phyloP scores from a whole-genome alignment of 2,329 filamentous ascomycete species.

The Penicillium sp. region DNA sequence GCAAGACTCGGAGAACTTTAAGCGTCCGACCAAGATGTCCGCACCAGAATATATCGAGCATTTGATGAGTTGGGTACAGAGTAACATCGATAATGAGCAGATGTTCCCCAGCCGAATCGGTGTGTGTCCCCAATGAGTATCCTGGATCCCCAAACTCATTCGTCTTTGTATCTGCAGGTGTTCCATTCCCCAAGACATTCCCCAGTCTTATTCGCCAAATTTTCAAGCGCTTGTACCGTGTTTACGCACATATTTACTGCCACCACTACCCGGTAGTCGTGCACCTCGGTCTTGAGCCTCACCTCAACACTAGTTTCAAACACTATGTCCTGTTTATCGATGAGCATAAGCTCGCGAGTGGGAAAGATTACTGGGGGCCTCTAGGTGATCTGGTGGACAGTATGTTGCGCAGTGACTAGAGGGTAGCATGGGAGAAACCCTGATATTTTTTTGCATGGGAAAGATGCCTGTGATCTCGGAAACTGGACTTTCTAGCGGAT shows the following conservation, averaged over 20 bases:
- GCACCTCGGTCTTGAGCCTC: conserved; percentile 90
- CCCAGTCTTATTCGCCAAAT: conserved; percentile 85
- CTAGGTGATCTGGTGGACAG: conserved; percentile 94
- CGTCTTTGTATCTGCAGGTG: conserved; percentile 53
- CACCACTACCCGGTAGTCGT: conserved; percentile 98
- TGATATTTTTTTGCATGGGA: conserved; percentile 4
- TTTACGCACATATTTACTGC: conserved; percentile 99
- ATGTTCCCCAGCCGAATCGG: conserved; percentile 93
- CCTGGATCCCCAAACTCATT: neutral
- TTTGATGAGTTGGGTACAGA: conserved; percentile 94
- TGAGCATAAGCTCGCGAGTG: conserved; percentile 87
- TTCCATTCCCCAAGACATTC: conserved; percentile 93
- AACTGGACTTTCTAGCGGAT: conserved; percentile 1
- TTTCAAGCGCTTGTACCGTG: conserved; percentile 97
- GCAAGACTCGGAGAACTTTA: conserved; percentile 93
- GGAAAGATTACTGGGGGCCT: conserved; percentile 96
- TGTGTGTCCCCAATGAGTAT: conserved; percentile 35
- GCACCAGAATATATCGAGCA: conserved; percentile 97
- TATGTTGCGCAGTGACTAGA: conserved; percentile 88
- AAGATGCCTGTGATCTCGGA: conserved; percentile 5
- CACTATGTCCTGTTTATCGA: conserved; percentile 99
- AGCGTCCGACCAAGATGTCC: conserved; percentile 95
- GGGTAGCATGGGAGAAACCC: neutral
- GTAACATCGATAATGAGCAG: conserved; percentile 90
- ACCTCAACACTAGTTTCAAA: conserved; percentile 99